phyloP scores from a whole-genome alignment of 1,139 yeast species.

The Pneumocystis wakefieldiae region DNA sequence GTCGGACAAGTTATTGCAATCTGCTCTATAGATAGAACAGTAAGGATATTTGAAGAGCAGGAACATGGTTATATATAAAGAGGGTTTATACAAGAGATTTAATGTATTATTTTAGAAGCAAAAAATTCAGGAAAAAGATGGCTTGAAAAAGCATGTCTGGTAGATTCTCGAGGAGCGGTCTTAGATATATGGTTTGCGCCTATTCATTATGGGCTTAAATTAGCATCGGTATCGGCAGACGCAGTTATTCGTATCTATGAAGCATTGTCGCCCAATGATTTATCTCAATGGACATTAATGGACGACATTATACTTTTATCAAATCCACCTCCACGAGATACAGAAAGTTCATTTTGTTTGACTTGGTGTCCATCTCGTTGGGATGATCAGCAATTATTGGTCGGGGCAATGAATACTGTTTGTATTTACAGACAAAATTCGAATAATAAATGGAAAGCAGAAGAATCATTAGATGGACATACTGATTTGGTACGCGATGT shows the following conservation, averaged over 20 bases:
- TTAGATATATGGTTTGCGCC: slow-evolving; percentile 88
- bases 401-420: slow-evolving; percentile 79
- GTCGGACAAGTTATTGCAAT: slow-evolving; percentile 70
- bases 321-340: slow-evolving; percentile 59
- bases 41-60: slow-evolving; percentile 83
- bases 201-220: slow-evolving; percentile 59
- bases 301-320: slow-evolving; percentile 44
- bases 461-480: slow-evolving; percentile 51
- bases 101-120: not conserved
- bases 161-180: slow-evolving; percentile 45
- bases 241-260: slow-evolving; percentile 79
- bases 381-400: slow-evolving; percentile 64
- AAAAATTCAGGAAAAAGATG: slow-evolving; percentile 55
- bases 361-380: slow-evolving; percentile 92
- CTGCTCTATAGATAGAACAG: slow-evolving; percentile 78
- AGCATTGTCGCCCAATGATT: slow-evolving; percentile 73
- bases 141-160: slow-evolving; percentile 24
- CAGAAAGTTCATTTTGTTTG: slow-evolving; percentile 74
- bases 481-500: slow-evolving; percentile 76
- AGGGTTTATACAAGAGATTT: not conserved
- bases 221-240: slow-evolving; percentile 83
- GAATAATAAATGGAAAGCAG: slow-evolving; percentile 28
- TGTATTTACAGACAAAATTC: slow-evolving; percentile 46
- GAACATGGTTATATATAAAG: slow-evolving; percentile 5
- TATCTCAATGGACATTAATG: slow-evolving; percentile 66